Base-by-base conservation (phyloP, 352 stramenopile species). In the Pythium folliculosum region DNA sequence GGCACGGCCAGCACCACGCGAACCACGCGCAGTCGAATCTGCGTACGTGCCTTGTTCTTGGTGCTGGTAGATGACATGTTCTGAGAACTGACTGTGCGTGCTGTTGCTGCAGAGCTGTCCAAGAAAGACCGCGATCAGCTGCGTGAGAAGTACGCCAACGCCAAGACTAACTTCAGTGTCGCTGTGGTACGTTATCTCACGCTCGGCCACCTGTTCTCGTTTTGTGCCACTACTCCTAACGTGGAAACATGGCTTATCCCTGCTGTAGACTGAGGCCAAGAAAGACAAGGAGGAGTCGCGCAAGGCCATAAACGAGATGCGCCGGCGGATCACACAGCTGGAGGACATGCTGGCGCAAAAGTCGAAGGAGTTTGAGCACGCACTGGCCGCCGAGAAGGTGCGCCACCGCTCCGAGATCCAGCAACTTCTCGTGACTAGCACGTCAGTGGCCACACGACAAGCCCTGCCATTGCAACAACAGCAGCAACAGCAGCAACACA, bases 81-180 rank as follows among this genome's bases (percentile, higher is more conserved):
- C 8, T 40, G 10, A 32, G 27, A 5, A 13, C 8, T 40, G 8
- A 14, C 12, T 14, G 35, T 40, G 35, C 1, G 35, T 12, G 35
- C 8, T 2, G 1, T 56, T 56, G 9, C 14, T 59, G 40, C 61
- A 77, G 81, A 89, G 35, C 74, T 86, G 25, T 77, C 82, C n/a
- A 70, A 80, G 27, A 77, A 69, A 49, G 86, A 93, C 35, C 75
- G 80, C 27, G 81, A 95, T 58, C 78, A 88, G 32, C 69, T 95
- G 53, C 80, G 81, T 14, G 74, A 86, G 38, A 95, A 95, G 48
- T 92, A 91, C 63, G 61, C 81, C 16, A 93, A 92, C 51, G 87
- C 84, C 23, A 95, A 95, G 73, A 87, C 66, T 50, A 90, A 91
- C 59, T 89, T 95, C 32, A 80, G 75, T 3, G 70, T 84, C 12